A percentile compares a stretch with the other conserved stretches of the same genome.
Conservation (phyloP, 345 rosid species). For the Murraya koenigii region DNA sequence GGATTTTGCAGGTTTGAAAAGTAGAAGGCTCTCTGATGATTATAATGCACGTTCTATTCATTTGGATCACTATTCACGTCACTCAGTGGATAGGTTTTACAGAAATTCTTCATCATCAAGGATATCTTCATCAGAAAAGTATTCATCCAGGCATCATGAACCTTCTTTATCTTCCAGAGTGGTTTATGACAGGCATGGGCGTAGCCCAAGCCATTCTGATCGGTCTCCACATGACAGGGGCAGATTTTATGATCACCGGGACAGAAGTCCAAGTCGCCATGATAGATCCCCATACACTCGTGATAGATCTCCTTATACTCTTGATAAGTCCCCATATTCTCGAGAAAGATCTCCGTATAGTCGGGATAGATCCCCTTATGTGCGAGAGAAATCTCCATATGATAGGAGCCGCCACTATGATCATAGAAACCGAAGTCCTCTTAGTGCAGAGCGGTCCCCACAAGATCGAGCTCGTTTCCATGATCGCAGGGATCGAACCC, state of each 20-base stretch:
- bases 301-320: slow-evolving; percentile 36
- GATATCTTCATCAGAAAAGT: slow-evolving; percentile 57
- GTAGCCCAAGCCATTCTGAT: slow-evolving; percentile 72
- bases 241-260: slow-evolving; percentile 63
- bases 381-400: slow-evolving; percentile 70
- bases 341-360: slow-evolving; percentile 34
- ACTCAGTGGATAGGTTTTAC: slow-evolving; percentile 55
- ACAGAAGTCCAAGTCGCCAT: slow-evolving; percentile 58
- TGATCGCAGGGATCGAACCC: slow-evolving; percentile 67
- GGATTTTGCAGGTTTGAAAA: slow-evolving; percentile 64
- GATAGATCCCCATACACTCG: slow-evolving; percentile 45
- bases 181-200: slow-evolving; percentile 70
- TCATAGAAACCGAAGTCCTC: slow-evolving; percentile 77
- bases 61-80: slow-evolving; percentile 62
- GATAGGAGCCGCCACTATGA: slow-evolving; percentile 65
- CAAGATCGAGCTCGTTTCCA: slow-evolving; percentile 46
- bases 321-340: slow-evolving; percentile 29
- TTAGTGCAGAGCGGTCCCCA: slow-evolving; percentile 61
- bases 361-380: slow-evolving; percentile 45
- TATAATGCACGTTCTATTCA: slow-evolving; percentile 43
- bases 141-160: slow-evolving; percentile 72
- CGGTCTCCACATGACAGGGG: slow-evolving; percentile 69
- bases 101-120: slow-evolving; percentile 70
- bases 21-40: slow-evolving; percentile 80
- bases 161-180: slow-evolving; percentile 60